Evolutionary conservation across 2,329 filamentous ascomycete species (phyloP).

Genomic region (Kalaharituber pfeilii): DNA sequence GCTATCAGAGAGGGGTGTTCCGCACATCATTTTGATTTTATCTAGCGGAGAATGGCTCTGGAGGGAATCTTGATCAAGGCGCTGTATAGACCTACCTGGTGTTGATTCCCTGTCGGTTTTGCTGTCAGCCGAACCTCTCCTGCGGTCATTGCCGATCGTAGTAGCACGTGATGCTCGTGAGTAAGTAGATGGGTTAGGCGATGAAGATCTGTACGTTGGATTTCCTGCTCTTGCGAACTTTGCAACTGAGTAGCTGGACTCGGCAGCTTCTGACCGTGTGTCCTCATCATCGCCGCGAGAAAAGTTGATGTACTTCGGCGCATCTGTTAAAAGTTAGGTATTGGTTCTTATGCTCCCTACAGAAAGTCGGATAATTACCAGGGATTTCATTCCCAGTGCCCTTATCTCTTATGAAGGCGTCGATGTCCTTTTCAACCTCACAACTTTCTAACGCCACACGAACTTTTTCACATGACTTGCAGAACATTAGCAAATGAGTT

Average conservation of each 20-base stretch:
- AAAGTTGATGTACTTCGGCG: conserved; percentile 98
- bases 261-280: conserved; percentile 62
- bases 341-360: not conserved
- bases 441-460: conserved; percentile 82
- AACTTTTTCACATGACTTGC: conserved; percentile 81
- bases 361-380: conserved; percentile 7
- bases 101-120: not conserved
- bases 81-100: conserved; percentile 8
- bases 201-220: conserved; percentile 86
- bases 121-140: not conserved
- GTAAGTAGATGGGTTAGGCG: conserved; percentile 80
- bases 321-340: conserved; percentile 35
- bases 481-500: not conserved
- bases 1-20: conserved; percentile 43
- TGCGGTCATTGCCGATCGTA: not conserved
- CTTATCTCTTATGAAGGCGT: conserved; percentile 66
- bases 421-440: conserved; percentile 92
- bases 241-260: conserved; percentile 81
- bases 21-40: conserved; percentile 94
- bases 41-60: conserved; percentile 90
- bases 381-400: conserved; percentile 96
- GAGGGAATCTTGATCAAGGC: conserved; percentile 30
- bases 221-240: conserved; percentile 94
- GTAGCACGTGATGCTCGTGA: conserved; percentile 6
- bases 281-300: conserved; percentile 74